A percentile compares a stretch with the other conserved stretches of the same genome.
phyloP scores from a whole-genome alignment of 1,284 basidiomycete genomes.

The Lentinula novae-zelandiae region DNA sequence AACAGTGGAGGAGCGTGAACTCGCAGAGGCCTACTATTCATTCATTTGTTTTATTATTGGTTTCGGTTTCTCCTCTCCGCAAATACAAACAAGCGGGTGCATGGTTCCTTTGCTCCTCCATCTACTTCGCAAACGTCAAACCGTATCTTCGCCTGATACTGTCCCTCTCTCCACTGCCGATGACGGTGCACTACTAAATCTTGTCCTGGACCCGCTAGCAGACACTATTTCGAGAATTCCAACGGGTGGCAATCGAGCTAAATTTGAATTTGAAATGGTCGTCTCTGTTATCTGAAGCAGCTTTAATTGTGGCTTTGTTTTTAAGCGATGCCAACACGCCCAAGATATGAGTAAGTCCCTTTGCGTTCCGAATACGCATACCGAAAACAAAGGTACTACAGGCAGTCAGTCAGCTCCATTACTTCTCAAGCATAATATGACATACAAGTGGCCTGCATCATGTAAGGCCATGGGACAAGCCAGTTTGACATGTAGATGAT shows the following conservation, averaged over 20 bases:
- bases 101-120: background rate
- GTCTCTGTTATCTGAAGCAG: background rate
- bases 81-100: background rate
- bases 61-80: background rate
- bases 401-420: background rate
- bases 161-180: background rate
- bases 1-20: slow-evolving; percentile 66
- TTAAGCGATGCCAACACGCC: slow-evolving; percentile 26
- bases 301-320: background rate
- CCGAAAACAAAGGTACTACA: slow-evolving; percentile 40
- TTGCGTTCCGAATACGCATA: slow-evolving; percentile 46
- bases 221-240: background rate
- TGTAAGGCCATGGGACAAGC: slow-evolving; percentile 35
- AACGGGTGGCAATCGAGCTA: background rate
- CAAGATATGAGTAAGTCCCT: slow-evolving; percentile 35
- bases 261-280: background rate
- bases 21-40: background rate
- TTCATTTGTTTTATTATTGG: background rate
- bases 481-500: slow-evolving; percentile 35
- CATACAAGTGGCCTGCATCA: slow-evolving; percentile 50
- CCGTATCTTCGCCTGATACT: background rate
- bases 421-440: slow-evolving; percentile 3
- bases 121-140: background rate
- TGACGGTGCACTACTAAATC: background rate
- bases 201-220: background rate